Evolutionary conservation across 1,139 yeast genomes (phyloP), one percentile per base, ranked within the genome.

Genomic region (Kodamaea anthophila): DNA sequence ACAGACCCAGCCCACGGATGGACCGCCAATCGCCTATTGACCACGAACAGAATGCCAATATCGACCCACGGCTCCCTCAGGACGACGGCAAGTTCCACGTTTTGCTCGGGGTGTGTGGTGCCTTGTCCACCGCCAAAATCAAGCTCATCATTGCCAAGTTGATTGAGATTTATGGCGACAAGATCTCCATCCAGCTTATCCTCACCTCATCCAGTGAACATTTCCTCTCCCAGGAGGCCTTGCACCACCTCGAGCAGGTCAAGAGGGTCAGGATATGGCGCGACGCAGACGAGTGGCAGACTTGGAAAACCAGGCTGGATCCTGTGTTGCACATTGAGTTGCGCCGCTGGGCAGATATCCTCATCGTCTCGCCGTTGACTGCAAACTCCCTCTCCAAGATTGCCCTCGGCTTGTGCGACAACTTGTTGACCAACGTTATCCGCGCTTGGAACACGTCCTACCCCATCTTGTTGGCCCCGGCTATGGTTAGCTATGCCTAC

Each of bases 271-370:
- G 78, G 31, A 70, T 86, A 7, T 88, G 96, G 96, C 71, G 84
- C 47, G 96, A 88, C 52, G 65, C 70, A 27, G 97, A 88, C 52
- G 97, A 88, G 57, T 88, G 96, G 96, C 69, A 64, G 27, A 78
- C 86, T 4, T 87, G 96, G 96, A 71, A 73, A 46, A 63, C 70
- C 27, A 70, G 96, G 41, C 75, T 86, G 29, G 96, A 87, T 55
- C 96, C 96, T 1, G 96, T 87, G 16, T 65, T 88, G 42, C 96
- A 88, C 55, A 87, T 87, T 46, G 96, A 88, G 58, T 65, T 88
- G 37, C 74, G 96, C 43, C 73, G 95, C 44, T 88, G 97, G 97
- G 97, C 96, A 0, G 96, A 88, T 57, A 79, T 88, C 18, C 65
- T 88, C 31, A 70, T 87, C 21, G 81, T 88, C 32, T 94, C 94